phyloP scores from a whole-genome alignment of 169 alveolate genomes.

The Plasmodium fragile region DNA sequence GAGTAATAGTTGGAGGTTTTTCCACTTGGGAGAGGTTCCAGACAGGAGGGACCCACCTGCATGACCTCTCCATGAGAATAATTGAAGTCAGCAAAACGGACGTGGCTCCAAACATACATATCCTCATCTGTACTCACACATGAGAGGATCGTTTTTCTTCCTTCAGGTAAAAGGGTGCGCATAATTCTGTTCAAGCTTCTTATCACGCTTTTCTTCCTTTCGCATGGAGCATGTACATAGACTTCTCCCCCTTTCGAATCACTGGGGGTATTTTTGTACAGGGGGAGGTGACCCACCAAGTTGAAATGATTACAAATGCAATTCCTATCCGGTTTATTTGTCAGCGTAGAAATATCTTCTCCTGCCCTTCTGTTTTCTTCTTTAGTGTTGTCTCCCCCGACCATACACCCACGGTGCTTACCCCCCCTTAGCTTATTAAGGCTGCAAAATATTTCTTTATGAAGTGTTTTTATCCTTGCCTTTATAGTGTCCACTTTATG shows the following conservation, averaged over 20 bases:
- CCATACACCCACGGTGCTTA: neutral
- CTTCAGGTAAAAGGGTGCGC: neutral
- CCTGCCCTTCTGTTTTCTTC: neutral
- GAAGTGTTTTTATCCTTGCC: neutral
- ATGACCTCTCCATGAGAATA: neutral
- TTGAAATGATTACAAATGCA: neutral
- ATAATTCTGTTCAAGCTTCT: neutral
- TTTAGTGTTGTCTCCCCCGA: neutral
- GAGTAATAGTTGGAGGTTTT: neutral
- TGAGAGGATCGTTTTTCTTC: neutral
- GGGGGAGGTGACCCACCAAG: neutral
- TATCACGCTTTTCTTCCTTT: neutral
- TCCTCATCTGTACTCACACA: neutral
- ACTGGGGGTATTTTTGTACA: neutral
- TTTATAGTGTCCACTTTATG: neutral
- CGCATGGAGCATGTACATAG: neutral
- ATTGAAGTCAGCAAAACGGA: neutral
- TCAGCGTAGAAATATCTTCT: neutral
- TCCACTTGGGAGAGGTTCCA: neutral
- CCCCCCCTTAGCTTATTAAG: neutral
- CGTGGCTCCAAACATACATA: neutral
- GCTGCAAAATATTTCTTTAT: neutral
- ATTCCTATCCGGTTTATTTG: neutral
- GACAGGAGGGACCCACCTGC: neutral
- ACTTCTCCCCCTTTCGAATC: neutral